Base-by-base conservation (phyloP, 306 rosid species). In the Geum urbanum region DNA sequence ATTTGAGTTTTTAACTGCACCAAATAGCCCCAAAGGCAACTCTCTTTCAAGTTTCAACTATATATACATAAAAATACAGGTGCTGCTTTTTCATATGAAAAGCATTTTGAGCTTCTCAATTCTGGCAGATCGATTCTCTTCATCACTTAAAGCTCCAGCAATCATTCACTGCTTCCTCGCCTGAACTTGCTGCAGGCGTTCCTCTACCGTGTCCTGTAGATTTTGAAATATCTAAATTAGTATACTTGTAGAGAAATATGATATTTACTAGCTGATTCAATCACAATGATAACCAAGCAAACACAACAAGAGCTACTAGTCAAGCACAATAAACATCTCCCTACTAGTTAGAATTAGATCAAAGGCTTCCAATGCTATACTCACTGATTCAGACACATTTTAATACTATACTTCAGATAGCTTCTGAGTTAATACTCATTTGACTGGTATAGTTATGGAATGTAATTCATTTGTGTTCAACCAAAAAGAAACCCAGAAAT, bases 51-150 rank as follows among this genome's bases (percentile, higher is more conserved):
- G 9, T 64, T 27, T 27, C 2, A 27, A 64, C 22, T 14, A 47
- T 4, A 47, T 66, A 22, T 5, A 46, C n/a, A 8, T 0, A 5
- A 6, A 7, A 66, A 2, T 10, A 64, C 12, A 27, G 32, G 32
- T 27, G 32, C 32, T 27, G 32, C 1, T 27, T 5, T 9, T 37
- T 85, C 61, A 87, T 64, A 88, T 76, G 82, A 89, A 87, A 0
- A 92, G 91, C 89, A 89, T 84, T 73, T 87, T 89, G 72, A 92
- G 91, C 54, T 89, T 92, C 62, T 86, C 92, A 70, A 90, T 77
- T 78, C 96, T 80, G 19, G 89, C 88, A 48, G 85, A 67, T 6
- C 92, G 81, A 66, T 89, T 89, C 60, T 92, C 95, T 54, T 89
- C 88, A 19, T 92, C 85, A 1, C 89, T 87, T 57, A 89, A 88